These are phyloP conservation scores for Plasmodium inui DNA, from an alignment of 169 alveolate species.

Conservation along the genomic window DNA sequence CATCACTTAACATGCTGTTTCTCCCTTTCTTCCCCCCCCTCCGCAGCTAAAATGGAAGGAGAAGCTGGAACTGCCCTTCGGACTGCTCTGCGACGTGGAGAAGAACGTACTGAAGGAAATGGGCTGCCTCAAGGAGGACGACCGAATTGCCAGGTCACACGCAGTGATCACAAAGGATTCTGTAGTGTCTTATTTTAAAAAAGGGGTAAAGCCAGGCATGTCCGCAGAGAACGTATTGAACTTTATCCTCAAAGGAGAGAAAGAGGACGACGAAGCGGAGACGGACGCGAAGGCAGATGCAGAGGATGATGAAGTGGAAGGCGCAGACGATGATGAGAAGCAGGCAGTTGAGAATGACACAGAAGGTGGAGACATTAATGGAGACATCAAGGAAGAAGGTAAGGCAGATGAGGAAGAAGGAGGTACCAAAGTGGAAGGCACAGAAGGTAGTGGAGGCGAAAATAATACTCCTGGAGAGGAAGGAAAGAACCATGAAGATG, in stretches of 20 bases:
- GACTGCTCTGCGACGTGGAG: constrained; percentile 77
- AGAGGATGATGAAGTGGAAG: neutral
- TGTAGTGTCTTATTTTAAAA: constrained; percentile 76
- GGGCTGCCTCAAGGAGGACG: constrained; percentile 77
- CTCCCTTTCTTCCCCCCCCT: neutral
- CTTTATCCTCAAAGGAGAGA: constrained; percentile 41
- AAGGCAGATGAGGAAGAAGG: neutral
- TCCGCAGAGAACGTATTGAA: constrained; percentile 20
- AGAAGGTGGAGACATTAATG: neutral
- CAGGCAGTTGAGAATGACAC: neutral
- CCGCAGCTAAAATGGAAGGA: constrained; percentile 78
- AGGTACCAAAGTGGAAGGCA: neutral
- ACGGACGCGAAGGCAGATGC: neutral
- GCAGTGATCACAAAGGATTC: constrained; percentile 76
- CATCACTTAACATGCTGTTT: neutral
- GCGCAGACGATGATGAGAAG: neutral
- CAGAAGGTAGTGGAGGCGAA: neutral
- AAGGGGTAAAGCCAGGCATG: constrained; percentile 80
- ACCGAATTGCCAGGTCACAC: constrained; percentile 76
- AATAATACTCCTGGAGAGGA: neutral
- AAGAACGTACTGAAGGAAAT: constrained; percentile 75
- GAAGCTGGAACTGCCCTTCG: constrained; percentile 75
- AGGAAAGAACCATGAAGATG: neutral
- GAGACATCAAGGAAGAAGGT: neutral
- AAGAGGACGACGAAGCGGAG: neutral